Base-by-base conservation (phyloP, 179 eudicot species). In the Beta corolliflora region DNA sequence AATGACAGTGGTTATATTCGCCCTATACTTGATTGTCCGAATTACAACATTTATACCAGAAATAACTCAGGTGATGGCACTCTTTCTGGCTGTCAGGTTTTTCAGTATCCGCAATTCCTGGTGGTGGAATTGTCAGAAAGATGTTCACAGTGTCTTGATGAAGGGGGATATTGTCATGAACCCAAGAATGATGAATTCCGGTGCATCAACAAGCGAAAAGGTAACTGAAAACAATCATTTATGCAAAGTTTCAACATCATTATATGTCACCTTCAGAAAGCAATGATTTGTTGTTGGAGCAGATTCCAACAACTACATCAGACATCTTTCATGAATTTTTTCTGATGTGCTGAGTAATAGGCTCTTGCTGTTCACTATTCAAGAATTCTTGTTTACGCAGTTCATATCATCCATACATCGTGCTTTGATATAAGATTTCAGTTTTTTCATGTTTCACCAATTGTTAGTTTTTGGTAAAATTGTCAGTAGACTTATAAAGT, bases 121-220 rank as follows among this genome's bases (percentile, higher is more conserved):
- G 53, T 81, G 7, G 77, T 81, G 25, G 82, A 81, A 55, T 18
- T 81, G 68, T 78, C 87, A 16, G 63, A 75, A 16, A 15, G 75
- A 48, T 85, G 87, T 75, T 81, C 82, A 1, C 29, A 70, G 10
- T 81, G 87, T 56, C 13, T 85, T 36, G 53, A 16, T 55, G 80
- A 75, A 46, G 70, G 67, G 45, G 87, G 87, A 10, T 54, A 19
- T 7, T 85, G 84, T 75, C 82, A 61, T 45, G 84, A 85, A 52
- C 73, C 63, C 9, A 29, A 48, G 2, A 45, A 75, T 70, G 74
- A 65, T 6, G 63, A 19, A 19, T 79, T 85, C 55, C 82, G 72
- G 23, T 85, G 87, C 82, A 63, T 81, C 78, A 85, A 84, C 54
- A 71, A 77, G 7, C 72, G 18, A 73, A 77, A 85, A 85, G 87